Percentiles rank a stretch among this genome's conserved stretches.
Conservation (phyloP, 78 protist genomes). For the Chrysochromulina tobinii region DNA sequence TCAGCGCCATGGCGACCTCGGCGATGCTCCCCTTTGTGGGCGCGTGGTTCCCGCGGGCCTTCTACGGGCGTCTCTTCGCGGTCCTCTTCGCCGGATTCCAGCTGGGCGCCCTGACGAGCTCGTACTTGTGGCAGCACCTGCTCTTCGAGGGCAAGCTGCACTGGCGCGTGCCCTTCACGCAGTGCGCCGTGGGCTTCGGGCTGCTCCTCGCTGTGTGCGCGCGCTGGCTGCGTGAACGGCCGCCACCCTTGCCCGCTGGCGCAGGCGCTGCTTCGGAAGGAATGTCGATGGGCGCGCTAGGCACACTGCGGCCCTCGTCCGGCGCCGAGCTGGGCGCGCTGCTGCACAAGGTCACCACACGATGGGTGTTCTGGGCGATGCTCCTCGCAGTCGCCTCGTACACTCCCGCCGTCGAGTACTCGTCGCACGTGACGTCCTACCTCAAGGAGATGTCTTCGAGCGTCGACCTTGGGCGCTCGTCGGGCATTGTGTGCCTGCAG, state of each 20-base stretch:
- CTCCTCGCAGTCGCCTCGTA: background rate
- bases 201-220: background rate
- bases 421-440: background rate
- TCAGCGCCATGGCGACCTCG: background rate
- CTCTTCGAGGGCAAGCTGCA: background rate
- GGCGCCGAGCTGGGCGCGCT: background rate
- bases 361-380: conserved; percentile 9
- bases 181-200: background rate
- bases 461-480: background rate
- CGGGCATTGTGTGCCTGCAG: background rate
- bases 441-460: background rate
- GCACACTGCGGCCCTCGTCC: background rate
- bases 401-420: background rate
- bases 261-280: background rate
- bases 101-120: background rate
- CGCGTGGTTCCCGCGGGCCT: background rate
- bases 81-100: background rate
- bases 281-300: background rate
- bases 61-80: background rate
- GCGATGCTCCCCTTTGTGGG: conserved; percentile 1
- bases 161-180: background rate
- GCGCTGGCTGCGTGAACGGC: background rate
- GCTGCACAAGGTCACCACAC: background rate
- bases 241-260: background rate
- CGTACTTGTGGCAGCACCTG: background rate